Evolutionary conservation across 2,329 filamentous ascomycete genomes (phyloP), one percentile per base, ranked within the genome.

Genomic region (Dothideomycetidae sp.): DNA sequence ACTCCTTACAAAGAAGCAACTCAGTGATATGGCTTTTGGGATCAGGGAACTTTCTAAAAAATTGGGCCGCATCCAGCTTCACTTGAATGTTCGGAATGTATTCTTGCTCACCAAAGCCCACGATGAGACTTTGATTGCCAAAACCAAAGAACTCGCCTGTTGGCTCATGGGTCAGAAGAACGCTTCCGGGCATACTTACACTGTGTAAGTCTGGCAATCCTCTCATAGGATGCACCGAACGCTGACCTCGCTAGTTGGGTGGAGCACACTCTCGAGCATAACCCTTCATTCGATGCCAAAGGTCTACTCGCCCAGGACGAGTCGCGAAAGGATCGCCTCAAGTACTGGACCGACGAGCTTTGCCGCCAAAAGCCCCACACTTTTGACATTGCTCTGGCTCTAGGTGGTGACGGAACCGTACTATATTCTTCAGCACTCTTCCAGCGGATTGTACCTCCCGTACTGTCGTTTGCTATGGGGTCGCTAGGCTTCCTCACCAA

Each of bases 381-480:
- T 0, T 94, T 96, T 53, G 90, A 98, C 58, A 92, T 98, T 52
- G 78, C 92, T 36, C 74, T 98, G 32, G 92, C 88, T 0, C 61
- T 70, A 50, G 54, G 62, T 36, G 90, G 90, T 10, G 90, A 98
- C 54, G 90, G 90, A n/a, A 98, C 90, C 0, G 88, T 98, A 5
- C 66, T 98, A 9, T 96, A 93, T 53, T 82, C 88, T 3, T 93
- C 84, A 53, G 96, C 88, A 86, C 67, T 98, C 1, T 98, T 98
- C 56, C 90, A 98, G 61, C 75, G 82, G 29, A 81, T 96, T 32
- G 88, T 96, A 0, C 90, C 90, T 4, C 90, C 90, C 0, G 84
- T 94, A 1, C 65, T 98, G 44, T 88, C 84, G 43, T 96, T 98
- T 56, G 74, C 85, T 1, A 65, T 96, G 7, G 90, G 90, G 5